Percentiles rank a stretch among this genome's conserved stretches.
Evolutionary conservation across 2,329 filamentous ascomycete species (phyloP).

Genomic region (Emergomyces orientalis): DNA sequence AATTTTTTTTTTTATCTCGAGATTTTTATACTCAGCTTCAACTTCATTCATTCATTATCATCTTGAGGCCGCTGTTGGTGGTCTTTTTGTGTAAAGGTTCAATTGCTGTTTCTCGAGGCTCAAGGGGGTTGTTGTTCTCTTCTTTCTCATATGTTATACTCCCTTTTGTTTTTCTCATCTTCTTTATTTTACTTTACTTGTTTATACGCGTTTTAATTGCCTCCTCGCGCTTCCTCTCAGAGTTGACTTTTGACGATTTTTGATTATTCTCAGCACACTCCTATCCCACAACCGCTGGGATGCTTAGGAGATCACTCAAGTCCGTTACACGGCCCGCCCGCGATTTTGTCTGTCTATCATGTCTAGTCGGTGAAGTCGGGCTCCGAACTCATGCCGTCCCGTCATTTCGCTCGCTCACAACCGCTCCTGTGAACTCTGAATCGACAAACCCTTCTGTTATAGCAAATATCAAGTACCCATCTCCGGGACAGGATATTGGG

Average conservation of each 20-base stretch:
- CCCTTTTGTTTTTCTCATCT: constrained; percentile 7
- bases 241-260: background rate
- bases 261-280: background rate
- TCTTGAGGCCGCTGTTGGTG: background rate
- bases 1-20: background rate
- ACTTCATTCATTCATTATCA: background rate
- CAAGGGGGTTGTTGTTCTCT: background rate
- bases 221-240: background rate
- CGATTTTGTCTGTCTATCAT: constrained; percentile 30
- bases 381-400: constrained; percentile 20
- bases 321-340: constrained; percentile 28
- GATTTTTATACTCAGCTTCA: background rate
- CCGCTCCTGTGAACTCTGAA: constrained; percentile 5
- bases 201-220: background rate
- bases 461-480: background rate
- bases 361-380: constrained; percentile 22
- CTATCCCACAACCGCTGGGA: constrained; percentile 12
- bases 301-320: constrained; percentile 32
- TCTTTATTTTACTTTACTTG: background rate
- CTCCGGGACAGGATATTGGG: background rate
- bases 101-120: constrained; percentile 1
- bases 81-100: background rate
- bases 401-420: constrained; percentile 21
- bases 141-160: constrained; percentile 5
- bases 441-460: background rate